Base-by-base conservation (phyloP, 768 basidiomycete species). In the Tricholoma saponaceum region DNA sequence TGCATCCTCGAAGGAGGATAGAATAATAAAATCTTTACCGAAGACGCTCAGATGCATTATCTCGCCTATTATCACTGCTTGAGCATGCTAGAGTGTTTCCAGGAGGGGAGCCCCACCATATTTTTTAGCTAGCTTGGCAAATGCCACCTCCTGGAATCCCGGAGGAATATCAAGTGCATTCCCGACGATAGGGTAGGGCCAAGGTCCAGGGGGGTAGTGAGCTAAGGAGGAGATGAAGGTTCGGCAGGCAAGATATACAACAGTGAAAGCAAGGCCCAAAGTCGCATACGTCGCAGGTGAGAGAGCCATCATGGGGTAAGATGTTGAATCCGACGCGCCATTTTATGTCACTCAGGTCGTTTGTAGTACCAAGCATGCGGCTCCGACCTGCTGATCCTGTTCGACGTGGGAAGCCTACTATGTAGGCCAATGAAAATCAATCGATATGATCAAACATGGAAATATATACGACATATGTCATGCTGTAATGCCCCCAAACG, bases 21-120 rank as follows among this genome's bases (percentile, higher is more conserved):
- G n/a, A n/a, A 59, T 72, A 71, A 3, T 70, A 65, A n/a, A 74
- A 59, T 37, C 65, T 71, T 72, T 32, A 9, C 37, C 12, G 7
- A 26, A 41, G 18, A 51, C 43, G 16, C 16, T 12, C n/a, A 55
- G 26, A 41, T 23, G 25, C 3, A 18, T 14, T 33, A n/a, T 22
- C 14, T 22, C 10, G 16, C n/a, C 1, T 52, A 58, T 32, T 22
- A 22, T 23, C 18, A 20, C 32, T 58, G 25, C 32, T n/a, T 35
- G 12, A 28, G 4, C 25, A 28, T 10, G 25, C 32, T 16, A 22
- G 20, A 30, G 20, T 30, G 14, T 7, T 25, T 33, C 22, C 12
- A 30, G 32, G 18, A 51, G 26, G 14, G 26, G 25, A 23, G 32
- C 13, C 13, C 18, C 25, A 51, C 50, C 50, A 13, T 51, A 30